Conservation (phyloP, 495 filamentous ascomycete species). For the Xylaria curta region DNA sequence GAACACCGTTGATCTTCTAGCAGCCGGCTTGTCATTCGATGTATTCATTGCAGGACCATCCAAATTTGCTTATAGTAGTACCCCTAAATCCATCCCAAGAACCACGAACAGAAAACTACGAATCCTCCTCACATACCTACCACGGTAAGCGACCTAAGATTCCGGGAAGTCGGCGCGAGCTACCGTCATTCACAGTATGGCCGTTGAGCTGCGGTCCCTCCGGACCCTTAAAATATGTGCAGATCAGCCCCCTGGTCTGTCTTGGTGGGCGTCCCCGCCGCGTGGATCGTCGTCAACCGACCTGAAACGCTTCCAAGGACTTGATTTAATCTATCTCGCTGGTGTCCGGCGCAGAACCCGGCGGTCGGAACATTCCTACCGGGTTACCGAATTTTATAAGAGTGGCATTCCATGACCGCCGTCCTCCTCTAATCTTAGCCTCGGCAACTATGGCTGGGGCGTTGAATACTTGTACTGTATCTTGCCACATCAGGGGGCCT, state of each 20-base stretch:
- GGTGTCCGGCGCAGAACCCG: background rate
- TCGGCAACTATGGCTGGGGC: background rate
- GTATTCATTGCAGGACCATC: background rate
- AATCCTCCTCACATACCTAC: background rate
- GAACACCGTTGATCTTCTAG: background rate
- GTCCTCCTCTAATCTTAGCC: slow-evolving; percentile 15
- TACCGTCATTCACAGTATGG: background rate
- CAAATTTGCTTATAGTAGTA: background rate
- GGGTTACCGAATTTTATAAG: slow-evolving; percentile 23
- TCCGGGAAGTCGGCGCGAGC: slow-evolving; percentile 23
- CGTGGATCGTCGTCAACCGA: background rate
- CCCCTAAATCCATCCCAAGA: background rate
- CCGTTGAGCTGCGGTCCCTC: background rate
- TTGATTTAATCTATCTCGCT: background rate
- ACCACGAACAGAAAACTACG: background rate
- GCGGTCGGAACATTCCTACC: slow-evolving; percentile 22
- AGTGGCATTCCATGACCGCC: slow-evolving; percentile 4
- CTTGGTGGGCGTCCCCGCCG: background rate
- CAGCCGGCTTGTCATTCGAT: background rate
- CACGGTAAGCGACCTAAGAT: background rate
- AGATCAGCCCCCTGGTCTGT: background rate
- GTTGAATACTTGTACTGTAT: too few species aligned
- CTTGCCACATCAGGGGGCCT: background rate
- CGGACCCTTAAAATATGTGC: background rate
- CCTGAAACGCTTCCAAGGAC: slow-evolving; percentile 6